Conservation (phyloP, 306 rosid species). For the Quercus bicolor region DNA sequence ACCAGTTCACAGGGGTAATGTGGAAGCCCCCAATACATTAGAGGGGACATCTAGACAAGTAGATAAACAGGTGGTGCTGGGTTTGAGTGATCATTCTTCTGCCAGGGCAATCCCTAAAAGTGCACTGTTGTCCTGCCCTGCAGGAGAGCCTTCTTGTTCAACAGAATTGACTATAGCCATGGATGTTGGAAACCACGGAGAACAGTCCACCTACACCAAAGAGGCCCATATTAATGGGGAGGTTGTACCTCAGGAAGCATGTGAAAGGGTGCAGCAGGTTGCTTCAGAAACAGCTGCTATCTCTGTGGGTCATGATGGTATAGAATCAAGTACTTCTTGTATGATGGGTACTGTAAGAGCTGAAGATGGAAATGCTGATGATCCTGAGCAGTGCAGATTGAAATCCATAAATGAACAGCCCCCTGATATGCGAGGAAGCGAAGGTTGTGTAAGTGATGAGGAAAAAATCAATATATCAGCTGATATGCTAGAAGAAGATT, state of each 20-base stretch:
- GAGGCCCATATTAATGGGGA: constrained; percentile 21
- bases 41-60: constrained; percentile 30
- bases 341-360: constrained; percentile 19
- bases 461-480: constrained; percentile 68
- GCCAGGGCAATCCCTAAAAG: constrained; percentile 8
- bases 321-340: constrained; percentile 26
- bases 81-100: constrained; percentile 28
- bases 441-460: constrained; percentile 63
- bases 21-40: constrained; percentile 27
- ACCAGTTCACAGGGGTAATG: constrained; percentile 29
- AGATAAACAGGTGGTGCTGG: constrained; percentile 28
- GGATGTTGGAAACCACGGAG: constrained; percentile 25
- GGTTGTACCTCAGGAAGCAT: constrained; percentile 27
- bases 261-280: constrained; percentile 29
- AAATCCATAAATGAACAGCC: constrained; percentile 40
- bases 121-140: constrained; percentile 16
- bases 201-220: constrained; percentile 8
- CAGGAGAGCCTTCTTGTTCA: constrained; percentile 33
- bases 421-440: constrained; percentile 35
- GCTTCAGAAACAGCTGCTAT: constrained; percentile 22
- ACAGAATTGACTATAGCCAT: constrained; percentile 22
- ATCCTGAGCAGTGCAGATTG: constrained; percentile 27
- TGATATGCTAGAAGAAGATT: constrained; percentile 64
- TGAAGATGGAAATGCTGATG: constrained; percentile 28
- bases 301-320: constrained; percentile 27